Evolutionary conservation across 2,329 filamentous ascomycete species (phyloP), one percentile per base, ranked within the genome.

Genomic region (Myrmaecium sp.): DNA sequence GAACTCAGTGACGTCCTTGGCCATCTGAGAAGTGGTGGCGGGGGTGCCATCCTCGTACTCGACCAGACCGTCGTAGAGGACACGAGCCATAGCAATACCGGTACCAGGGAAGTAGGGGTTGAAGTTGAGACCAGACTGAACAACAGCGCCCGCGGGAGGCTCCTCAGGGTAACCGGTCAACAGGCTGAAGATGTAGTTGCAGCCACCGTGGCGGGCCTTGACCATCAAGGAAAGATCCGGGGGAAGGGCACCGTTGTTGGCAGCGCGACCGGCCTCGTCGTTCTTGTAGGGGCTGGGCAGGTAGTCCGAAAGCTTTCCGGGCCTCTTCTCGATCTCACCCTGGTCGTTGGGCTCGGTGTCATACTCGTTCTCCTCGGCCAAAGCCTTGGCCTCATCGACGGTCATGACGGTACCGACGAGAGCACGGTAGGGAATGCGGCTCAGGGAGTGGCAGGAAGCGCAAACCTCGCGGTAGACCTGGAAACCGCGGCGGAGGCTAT

Each of bases 21-120:
- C 89, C 89, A 98, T 98, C 64, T 98, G 89, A 36, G 86, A 94
- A 40, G 83, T 83, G 35, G 86, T 81, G 26, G 89, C 89, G 27
- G 83, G 80, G 21, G 89, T 98, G 36, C 70, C 83, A 42, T 98
- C 89, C 55, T 98, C 89, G 62, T 95, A 98, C 57, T 98, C 89
- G 37, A 98, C 89, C 31, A 98, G 64, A 37, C 82, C 89, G 43
- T 98, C 89, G 62, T 92, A 98, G 34, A 98, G 73, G 34, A 95
- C 89, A 72, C 89, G 86, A 45, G 77, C 86, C 89, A 98, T 98
- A 47, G 80, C 89, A 55, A 98, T 98, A 53, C 86, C 86, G 43
- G 89, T 95, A 52, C 89, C 89, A 31, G 89, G 89, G 75, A 98
- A 98, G 69, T 94, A 98, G 34, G 89, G 89, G 72, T 98, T 98